A percentile compares a stretch with the other conserved stretches of the same genome.
Evolutionary conservation across 768 basidiomycete species (phyloP).

Genomic region (Suillus ampliporus): DNA sequence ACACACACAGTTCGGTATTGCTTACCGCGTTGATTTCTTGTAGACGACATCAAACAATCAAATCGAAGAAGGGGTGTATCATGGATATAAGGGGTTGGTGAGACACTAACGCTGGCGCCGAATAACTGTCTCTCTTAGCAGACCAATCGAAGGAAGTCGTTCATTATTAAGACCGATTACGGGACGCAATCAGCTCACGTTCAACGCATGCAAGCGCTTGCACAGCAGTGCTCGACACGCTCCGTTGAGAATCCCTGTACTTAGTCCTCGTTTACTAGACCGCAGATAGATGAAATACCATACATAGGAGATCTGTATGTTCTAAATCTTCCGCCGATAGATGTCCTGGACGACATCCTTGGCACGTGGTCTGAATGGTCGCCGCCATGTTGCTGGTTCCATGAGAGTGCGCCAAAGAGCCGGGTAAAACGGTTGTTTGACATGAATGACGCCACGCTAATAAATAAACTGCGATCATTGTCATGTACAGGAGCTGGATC

Average conservation of each 20-base stretch:
- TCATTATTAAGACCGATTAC: too few relatives aligned
- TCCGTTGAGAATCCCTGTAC: too few relatives aligned
- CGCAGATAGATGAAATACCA: not conserved
- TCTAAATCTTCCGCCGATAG: too few relatives aligned
- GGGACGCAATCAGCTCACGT: too few relatives aligned
- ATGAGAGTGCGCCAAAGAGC: not conserved
- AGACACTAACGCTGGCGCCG: too few relatives aligned
- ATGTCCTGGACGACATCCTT: not conserved
- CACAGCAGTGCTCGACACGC: not conserved
- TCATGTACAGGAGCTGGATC: not conserved
- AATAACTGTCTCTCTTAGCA: too few relatives aligned
- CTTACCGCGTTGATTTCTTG: not conserved
- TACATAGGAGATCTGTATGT: not conserved
- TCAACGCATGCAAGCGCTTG: too few relatives aligned
- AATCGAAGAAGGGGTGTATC: too few relatives aligned
- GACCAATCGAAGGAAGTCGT: too few relatives aligned
- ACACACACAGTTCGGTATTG: not conserved
- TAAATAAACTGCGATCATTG: not conserved
- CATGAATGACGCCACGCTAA: not conserved
- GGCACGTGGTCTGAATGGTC: not conserved
- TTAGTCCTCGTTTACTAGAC: too few relatives aligned
- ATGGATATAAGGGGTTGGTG: not conserved
- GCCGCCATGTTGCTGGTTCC: conserved; percentile 4
- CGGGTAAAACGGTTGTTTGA: not conserved
- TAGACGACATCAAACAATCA: not conserved